These are phyloP conservation scores for Phytophthora pistaciae DNA, from an alignment of 352 stramenopile species.

Conservation along the genomic window DNA sequence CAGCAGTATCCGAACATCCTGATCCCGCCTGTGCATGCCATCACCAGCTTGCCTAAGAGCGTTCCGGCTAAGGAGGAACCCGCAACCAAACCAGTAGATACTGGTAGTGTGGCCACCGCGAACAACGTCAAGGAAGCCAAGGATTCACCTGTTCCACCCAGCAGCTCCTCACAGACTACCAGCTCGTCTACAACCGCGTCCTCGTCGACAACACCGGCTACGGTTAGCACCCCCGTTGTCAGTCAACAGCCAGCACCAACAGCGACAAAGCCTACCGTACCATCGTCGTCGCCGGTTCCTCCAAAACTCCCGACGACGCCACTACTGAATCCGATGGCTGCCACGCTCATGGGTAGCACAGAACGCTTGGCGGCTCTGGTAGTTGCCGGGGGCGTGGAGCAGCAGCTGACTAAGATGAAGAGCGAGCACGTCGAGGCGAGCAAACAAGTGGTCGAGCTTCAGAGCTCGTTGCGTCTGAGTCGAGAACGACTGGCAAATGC, in stretches of 20 bases:
- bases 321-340: slow-evolving; percentile 37
- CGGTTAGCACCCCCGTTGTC: background rate
- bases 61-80: slow-evolving; percentile 20
- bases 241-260: slow-evolving; percentile 11
- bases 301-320: slow-evolving; percentile 18
- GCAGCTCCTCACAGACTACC: slow-evolving; percentile 8
- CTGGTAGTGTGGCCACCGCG: background rate
- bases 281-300: slow-evolving; percentile 8
- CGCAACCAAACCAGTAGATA: slow-evolving; percentile 5
- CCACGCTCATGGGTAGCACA: slow-evolving; percentile 50
- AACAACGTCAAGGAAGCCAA: slow-evolving; percentile 21
- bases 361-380: slow-evolving; percentile 69
- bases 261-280: background rate
- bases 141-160: slow-evolving; percentile 5
- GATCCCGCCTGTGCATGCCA: slow-evolving; percentile 32
- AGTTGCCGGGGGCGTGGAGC: slow-evolving; percentile 71
- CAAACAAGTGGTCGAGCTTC: slow-evolving; percentile 70
- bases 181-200: background rate
- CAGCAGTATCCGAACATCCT: slow-evolving; percentile 74
- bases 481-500: slow-evolving; percentile 67
- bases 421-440: slow-evolving; percentile 74
- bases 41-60: slow-evolving; percentile 26
- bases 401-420: slow-evolving; percentile 81
- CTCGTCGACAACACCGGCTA: slow-evolving; percentile 2
- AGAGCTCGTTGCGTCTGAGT: slow-evolving; percentile 70